These are phyloP conservation scores for Pseudevernia furfuracea DNA, from an alignment of 495 filamentous ascomycete genomes.

Conservation along the genomic window DNA sequence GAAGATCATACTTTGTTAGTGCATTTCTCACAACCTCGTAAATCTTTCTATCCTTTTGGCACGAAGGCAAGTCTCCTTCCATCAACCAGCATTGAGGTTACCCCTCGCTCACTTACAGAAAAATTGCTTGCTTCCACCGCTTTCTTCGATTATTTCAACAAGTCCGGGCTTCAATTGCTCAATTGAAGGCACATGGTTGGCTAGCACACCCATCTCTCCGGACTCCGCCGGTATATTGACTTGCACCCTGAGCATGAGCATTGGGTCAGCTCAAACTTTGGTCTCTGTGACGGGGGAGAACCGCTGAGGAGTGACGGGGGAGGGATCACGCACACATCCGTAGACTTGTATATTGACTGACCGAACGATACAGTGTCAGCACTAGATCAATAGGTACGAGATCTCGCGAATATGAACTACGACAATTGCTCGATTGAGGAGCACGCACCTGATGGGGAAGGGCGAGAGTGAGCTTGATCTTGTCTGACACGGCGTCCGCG, in stretches of 20 bases:
- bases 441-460: conserved; percentile 92
- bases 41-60: background rate
- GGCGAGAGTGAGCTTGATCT: conserved; percentile 95
- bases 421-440: background rate
- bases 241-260: conserved; percentile 60
- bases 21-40: background rate
- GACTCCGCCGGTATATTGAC: conserved; percentile 98
- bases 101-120: conserved; percentile 65
- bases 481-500: conserved; percentile 87
- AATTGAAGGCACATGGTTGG: conserved; percentile 97
- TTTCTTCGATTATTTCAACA: conserved; percentile 93
- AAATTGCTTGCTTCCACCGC: conserved; percentile 86
- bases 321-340: conserved; percentile 58
- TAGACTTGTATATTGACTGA: conserved; percentile 66
- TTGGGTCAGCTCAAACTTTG: conserved; percentile 2
- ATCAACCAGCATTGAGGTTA: background rate
- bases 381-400: conserved; percentile 17
- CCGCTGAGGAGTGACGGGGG: background rate
- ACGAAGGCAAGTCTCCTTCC: background rate
- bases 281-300: background rate
- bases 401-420: background rate
- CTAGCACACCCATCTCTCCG: conserved; percentile 98
- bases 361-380: conserved; percentile 9
- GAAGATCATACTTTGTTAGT: conserved; percentile 12
- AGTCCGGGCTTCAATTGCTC: conserved; percentile 97